Evolutionary conservation across 805 yeast genomes (phyloP).

Genomic region (Cyberlindnera japonica): DNA sequence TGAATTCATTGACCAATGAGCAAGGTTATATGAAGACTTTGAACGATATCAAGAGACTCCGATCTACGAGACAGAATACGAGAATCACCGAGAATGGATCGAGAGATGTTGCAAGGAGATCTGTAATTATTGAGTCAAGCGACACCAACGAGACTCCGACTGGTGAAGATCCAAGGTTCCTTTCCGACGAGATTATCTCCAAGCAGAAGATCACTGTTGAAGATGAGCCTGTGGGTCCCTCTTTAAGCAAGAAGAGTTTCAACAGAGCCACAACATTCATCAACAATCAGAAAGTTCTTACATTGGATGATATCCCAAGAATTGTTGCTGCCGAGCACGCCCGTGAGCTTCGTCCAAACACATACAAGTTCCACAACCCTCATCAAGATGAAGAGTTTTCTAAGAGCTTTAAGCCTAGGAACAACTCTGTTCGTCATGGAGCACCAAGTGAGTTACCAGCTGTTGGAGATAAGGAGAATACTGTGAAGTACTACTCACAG

Average conservation of each 20-base stretch:
- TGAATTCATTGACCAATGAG: slow-evolving; percentile 29
- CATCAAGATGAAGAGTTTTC: slow-evolving; percentile 22
- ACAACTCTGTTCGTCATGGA: slow-evolving; percentile 16
- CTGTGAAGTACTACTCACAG: slow-evolving; percentile 58
- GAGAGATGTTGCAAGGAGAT: slow-evolving; percentile 60
- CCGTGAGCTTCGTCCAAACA: slow-evolving; percentile 87
- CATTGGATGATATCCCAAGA: slow-evolving; percentile 93
- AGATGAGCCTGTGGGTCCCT: slow-evolving; percentile 43
- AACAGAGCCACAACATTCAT: slow-evolving; percentile 69
- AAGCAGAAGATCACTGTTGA: slow-evolving; percentile 28
- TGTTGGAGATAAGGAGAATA: slow-evolving; percentile 3
- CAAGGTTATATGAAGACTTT: slow-evolving; percentile 66
- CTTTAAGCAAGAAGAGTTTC: slow-evolving; percentile 47
- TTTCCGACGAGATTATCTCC: slow-evolving; percentile 21
- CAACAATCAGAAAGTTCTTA: slow-evolving; percentile 77
- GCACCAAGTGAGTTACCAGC: slow-evolving; percentile 15
- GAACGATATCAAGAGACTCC: slow-evolving; percentile 69
- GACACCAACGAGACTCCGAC: slow-evolving; percentile 6
- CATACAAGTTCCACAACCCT: slow-evolving; percentile 73
- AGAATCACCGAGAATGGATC: slow-evolving; percentile 45
- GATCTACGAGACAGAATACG: slow-evolving; percentile 69
- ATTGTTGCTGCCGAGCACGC: slow-evolving; percentile 98
- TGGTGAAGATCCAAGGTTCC: slow-evolving; percentile 3
- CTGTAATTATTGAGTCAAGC: slow-evolving; percentile 50
- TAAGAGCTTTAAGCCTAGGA: slow-evolving; percentile 21